Percentiles rank a stretch among this genome's conserved stretches.
Evolutionary conservation across 371 early-diverging fungal species (phyloP).

Genomic region (Mucor plumbeus): DNA sequence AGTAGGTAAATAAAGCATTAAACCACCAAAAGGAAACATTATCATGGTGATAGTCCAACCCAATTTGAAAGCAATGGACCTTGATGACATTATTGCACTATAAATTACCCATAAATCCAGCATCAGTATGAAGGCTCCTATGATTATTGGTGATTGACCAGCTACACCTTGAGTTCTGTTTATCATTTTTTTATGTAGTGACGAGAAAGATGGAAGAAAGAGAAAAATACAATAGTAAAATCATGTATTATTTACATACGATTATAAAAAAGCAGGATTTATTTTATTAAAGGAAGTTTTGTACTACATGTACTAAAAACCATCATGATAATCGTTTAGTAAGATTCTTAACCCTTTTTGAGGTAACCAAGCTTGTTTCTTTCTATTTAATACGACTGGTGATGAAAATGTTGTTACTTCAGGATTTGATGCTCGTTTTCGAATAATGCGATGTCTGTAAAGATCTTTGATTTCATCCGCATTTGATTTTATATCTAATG

Average conservation of each 20-base stretch:
- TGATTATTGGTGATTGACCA: constrained; percentile 16
- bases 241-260: neutral
- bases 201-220: neutral
- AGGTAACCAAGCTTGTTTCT: constrained; percentile 26
- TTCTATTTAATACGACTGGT: neutral
- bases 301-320: constrained; percentile 13
- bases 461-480: constrained; percentile 27
- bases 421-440: constrained; percentile 43
- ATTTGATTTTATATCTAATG: neutral
- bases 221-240: constrained; percentile 3
- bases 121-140: constrained; percentile 25
- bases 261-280: constrained; percentile 8
- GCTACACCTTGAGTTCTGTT: neutral
- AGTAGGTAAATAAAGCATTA: constrained; percentile 24
- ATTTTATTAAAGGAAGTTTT: constrained; percentile 5
- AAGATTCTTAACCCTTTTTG: constrained; percentile 45
- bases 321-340: constrained; percentile 29
- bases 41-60: constrained; percentile 18
- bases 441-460: constrained; percentile 47
- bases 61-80: constrained; percentile 22
- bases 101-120: constrained; percentile 21
- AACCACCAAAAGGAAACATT: constrained; percentile 28
- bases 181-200: neutral
- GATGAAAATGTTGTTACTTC: constrained; percentile 17
- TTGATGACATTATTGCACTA: constrained; percentile 18